These are phyloP conservation scores for Phlyctochytrium arcticum DNA, from an alignment of 192 early-diverging fungal genomes.

Conservation along the genomic window DNA sequence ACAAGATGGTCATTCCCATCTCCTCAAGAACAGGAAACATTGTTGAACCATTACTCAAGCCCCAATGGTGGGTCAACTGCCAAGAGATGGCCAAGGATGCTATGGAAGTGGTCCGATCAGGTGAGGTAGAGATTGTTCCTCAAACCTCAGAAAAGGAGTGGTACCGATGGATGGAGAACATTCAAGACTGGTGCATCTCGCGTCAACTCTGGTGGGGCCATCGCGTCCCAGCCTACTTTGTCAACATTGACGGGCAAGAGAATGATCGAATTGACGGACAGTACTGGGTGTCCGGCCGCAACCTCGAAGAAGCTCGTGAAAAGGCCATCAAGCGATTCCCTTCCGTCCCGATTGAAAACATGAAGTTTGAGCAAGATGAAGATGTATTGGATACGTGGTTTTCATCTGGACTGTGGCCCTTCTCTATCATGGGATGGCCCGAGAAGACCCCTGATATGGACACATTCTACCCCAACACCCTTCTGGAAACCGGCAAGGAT, in stretches of 20 bases:
- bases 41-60: slow-evolving; percentile 97
- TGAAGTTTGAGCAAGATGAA: slow-evolving; percentile 77
- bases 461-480: slow-evolving; percentile 82
- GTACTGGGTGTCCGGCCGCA: slow-evolving; percentile 86
- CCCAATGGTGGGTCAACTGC: slow-evolving; percentile 98
- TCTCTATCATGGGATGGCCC: slow-evolving; percentile 97
- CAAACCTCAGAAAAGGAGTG: slow-evolving; percentile 85
- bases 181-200: slow-evolving; percentile 98
- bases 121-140: slow-evolving; percentile 80
- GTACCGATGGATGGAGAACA: slow-evolving; percentile 94
- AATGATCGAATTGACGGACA: slow-evolving; percentile 51
- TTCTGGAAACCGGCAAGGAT: slow-evolving; percentile 98
- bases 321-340: slow-evolving; percentile 80
- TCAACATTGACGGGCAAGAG: slow-evolving; percentile 57
- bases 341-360: slow-evolving; percentile 51
- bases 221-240: slow-evolving; percentile 91
- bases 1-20: slow-evolving; percentile 91
- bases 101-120: slow-evolving; percentile 65
- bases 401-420: slow-evolving; percentile 98
- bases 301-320: slow-evolving; percentile 67
- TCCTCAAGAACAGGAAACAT: slow-evolving; percentile 88
- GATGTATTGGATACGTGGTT: slow-evolving; percentile 99
- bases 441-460: slow-evolving; percentile 80
- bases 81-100: slow-evolving; percentile 82
- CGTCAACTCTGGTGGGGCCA: slow-evolving; percentile 99